Percentiles rank a stretch among this genome's conserved stretches.
These are phyloP conservation scores for Beauveria australis DNA, from an alignment of 2,329 filamentous ascomycete genomes.

Conservation along the genomic window DNA sequence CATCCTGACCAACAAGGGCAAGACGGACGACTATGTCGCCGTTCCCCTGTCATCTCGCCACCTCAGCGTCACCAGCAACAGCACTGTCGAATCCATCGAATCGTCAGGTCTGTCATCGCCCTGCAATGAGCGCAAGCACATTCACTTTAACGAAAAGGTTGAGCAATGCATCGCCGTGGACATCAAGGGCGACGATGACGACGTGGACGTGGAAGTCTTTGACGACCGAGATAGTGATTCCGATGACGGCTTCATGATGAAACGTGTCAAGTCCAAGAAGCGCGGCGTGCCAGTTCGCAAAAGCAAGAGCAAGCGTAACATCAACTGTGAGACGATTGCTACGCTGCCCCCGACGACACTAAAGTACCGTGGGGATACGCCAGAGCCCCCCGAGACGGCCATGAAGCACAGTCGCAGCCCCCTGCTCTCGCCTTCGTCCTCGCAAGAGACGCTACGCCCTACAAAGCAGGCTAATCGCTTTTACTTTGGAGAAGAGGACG, in stretches of 20 bases:
- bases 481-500: slow-evolving; percentile 49
- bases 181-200: slow-evolving; percentile 67
- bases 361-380: slow-evolving; percentile 73
- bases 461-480: slow-evolving; percentile 58
- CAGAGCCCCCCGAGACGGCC: slow-evolving; percentile 54
- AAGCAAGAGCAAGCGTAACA: slow-evolving; percentile 26
- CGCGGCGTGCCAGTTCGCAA: slow-evolving; percentile 33
- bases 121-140: slow-evolving; percentile 67
- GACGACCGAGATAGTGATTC: slow-evolving; percentile 55
- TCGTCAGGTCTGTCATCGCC: slow-evolving; percentile 63
- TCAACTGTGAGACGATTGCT: slow-evolving; percentile 66
- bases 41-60: slow-evolving; percentile 55
- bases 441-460: slow-evolving; percentile 73
- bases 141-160: slow-evolving; percentile 94
- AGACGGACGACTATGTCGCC: slow-evolving; percentile 57
- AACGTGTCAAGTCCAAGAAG: slow-evolving; percentile 50
- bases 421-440: slow-evolving; percentile 62
- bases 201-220: slow-evolving; percentile 55
- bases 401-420: slow-evolving; percentile 55
- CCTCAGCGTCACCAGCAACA: slow-evolving; percentile 54
- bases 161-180: slow-evolving; percentile 94
- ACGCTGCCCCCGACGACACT: slow-evolving; percentile 81
- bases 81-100: slow-evolving; percentile 52
- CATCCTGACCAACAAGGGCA: slow-evolving; percentile 49
- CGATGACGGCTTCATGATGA: slow-evolving; percentile 81